Conservation (phyloP, 257 asterid species). For the Paraleonurus japonicus region DNA sequence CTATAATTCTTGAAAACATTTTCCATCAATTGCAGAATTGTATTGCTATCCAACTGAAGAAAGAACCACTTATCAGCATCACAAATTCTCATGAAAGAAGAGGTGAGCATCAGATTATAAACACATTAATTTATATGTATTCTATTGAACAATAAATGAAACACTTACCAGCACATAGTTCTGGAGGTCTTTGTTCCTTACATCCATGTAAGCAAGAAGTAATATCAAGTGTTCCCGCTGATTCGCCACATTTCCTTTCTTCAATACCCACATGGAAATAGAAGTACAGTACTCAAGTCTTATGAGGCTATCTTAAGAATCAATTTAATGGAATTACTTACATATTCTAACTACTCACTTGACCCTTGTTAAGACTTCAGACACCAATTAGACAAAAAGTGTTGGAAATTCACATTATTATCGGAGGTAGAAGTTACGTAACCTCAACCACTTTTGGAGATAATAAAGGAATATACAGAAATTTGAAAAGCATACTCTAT, state of each 20-base stretch:
- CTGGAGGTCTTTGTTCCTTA: constrained; percentile 58
- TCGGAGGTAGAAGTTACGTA: neutral
- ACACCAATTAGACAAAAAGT: no score
- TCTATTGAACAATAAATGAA: constrained; percentile 20
- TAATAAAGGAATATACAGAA: neutral
- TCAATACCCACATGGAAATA: constrained; percentile 15
- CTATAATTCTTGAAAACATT: constrained; percentile 76
- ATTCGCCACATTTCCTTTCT: constrained; percentile 98
- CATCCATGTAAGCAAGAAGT: constrained; percentile 92
- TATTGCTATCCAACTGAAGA: constrained; percentile 65
- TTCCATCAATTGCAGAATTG: constrained; percentile 65
- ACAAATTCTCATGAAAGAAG: constrained; percentile 20
- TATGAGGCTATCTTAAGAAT: constrained; percentile 17
- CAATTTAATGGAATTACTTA: neutral
- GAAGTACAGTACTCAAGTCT: constrained; percentile 14
- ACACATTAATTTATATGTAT: neutral
- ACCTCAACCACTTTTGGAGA: neutral
- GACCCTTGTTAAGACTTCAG: no score
- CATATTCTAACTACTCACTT: no score
- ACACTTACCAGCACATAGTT: constrained; percentile 55
- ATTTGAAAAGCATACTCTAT: neutral
- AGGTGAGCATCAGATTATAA: constrained; percentile 1
- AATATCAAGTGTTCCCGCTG: constrained; percentile 96
- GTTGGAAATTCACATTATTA: neutral
- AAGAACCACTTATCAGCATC: constrained; percentile 16